These are phyloP conservation scores for Trifolium pratense DNA, from an alignment of 306 rosid species.

Conservation along the genomic window DNA sequence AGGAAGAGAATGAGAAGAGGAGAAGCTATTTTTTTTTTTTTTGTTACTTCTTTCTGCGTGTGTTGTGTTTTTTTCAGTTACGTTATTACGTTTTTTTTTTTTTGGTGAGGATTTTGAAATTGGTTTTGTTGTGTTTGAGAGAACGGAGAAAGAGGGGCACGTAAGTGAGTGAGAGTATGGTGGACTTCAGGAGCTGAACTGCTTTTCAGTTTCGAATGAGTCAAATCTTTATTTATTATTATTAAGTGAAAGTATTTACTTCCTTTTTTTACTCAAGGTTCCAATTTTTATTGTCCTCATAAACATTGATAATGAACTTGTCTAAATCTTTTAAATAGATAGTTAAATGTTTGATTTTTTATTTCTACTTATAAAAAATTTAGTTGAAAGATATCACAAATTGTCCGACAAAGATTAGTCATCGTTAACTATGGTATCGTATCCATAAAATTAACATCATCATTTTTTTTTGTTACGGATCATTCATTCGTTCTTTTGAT, in stretches of 20 bases:
- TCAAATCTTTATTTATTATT: not conserved
- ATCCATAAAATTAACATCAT: too few relatives aligned
- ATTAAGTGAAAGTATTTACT: not conserved
- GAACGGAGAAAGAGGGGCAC: slow-evolving; percentile 29
- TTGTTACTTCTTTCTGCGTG: slow-evolving; percentile 12
- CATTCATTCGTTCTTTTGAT: too few relatives aligned
- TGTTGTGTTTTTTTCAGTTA: slow-evolving; percentile 37
- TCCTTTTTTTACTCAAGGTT: not conserved
- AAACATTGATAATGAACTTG: too few relatives aligned
- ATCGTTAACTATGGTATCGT: too few relatives aligned
- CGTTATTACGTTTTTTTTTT: slow-evolving; percentile 1
- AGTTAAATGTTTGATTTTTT: too few relatives aligned
- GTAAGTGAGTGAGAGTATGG: slow-evolving; percentile 24
- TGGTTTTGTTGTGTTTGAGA: not conserved
- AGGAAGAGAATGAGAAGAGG: slow-evolving; percentile 27
- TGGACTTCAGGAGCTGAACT: slow-evolving; percentile 13
- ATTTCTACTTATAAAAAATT: too few relatives aligned
- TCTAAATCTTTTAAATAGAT: too few relatives aligned
- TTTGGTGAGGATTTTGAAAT: slow-evolving; percentile 8
- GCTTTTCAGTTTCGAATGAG: slow-evolving; percentile 4
- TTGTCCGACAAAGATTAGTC: too few relatives aligned
- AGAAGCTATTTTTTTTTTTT: slow-evolving; percentile 36
- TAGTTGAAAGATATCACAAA: too few relatives aligned
- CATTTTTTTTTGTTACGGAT: too few relatives aligned
- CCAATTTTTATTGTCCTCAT: too few relatives aligned